Conservation (phyloP, 164 flowering plant genomes). For the Magnolia sinica region DNA sequence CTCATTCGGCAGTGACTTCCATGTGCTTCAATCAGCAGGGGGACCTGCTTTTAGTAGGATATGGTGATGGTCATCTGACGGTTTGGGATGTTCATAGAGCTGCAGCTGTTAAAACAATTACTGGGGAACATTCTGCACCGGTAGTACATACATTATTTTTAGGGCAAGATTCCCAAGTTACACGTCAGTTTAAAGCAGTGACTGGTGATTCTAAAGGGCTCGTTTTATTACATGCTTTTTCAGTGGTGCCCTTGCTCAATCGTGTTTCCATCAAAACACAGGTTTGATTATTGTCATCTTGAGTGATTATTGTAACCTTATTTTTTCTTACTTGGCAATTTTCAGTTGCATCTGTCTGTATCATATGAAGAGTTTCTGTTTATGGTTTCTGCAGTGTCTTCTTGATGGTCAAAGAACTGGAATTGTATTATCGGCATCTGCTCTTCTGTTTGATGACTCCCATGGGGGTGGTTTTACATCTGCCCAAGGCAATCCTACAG, state of each 20-base stretch:
- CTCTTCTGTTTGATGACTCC: slow-evolving; percentile 64
- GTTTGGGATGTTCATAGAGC: slow-evolving; percentile 86
- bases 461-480: slow-evolving; percentile 36
- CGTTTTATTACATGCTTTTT: slow-evolving; percentile 62
- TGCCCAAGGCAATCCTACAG: slow-evolving; percentile 42
- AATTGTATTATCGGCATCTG: slow-evolving; percentile 74
- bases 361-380: slow-evolving; percentile 9
- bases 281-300: slow-evolving; percentile 34
- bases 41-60: slow-evolving; percentile 89
- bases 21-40: slow-evolving; percentile 96
- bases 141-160: slow-evolving; percentile 81
- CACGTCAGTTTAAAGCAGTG: slow-evolving; percentile 82
- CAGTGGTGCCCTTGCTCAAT: slow-evolving; percentile 66
- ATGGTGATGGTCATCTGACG: slow-evolving; percentile 81
- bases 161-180: slow-evolving; percentile 79
- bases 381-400: slow-evolving; percentile 56
- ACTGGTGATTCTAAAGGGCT: slow-evolving; percentile 92
- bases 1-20: slow-evolving; percentile 75
- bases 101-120: slow-evolving; percentile 57
- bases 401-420: slow-evolving; percentile 85
- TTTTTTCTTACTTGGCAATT: neutral
- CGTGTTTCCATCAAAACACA: slow-evolving; percentile 55
- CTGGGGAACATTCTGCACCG: slow-evolving; percentile 80
- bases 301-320: neutral
- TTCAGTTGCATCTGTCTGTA: neutral